Conservation (phyloP, 768 basidiomycete genomes). For the Chalciporus piperatus region DNA sequence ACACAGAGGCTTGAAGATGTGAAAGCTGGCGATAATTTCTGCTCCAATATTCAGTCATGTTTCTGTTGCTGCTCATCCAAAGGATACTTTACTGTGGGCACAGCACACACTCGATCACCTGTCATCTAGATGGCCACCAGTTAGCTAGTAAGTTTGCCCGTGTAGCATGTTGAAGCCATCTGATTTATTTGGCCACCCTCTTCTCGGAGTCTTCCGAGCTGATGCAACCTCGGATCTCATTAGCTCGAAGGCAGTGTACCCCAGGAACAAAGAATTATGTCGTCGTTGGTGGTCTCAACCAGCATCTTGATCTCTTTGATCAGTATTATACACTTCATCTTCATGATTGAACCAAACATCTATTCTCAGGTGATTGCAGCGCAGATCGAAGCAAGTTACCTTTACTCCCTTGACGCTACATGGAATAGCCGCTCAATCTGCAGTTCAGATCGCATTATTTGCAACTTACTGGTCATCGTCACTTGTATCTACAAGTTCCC, state of each 20-base stretch:
- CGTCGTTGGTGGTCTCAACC: conserved; percentile 8
- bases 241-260: conserved; percentile 4
- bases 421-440: no score
- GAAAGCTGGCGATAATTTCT: conserved; percentile 1
- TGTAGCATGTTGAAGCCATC: neutral
- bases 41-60: conserved; percentile 1
- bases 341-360: conserved; percentile 3
- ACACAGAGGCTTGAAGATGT: neutral
- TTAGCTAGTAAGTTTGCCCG: conserved; percentile 3
- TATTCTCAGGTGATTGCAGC: conserved; percentile 4
- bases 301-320: conserved; percentile 7
- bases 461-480: conserved; percentile 5
- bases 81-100: conserved; percentile 9
- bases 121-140: conserved; percentile 1
- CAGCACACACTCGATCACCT: neutral
- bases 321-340: conserved; percentile 3
- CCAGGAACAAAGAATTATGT: conserved; percentile 3
- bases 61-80: conserved; percentile 1
- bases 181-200: neutral
- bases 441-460: conserved; percentile 4
- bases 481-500: conserved; percentile 3
- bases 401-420: no score
- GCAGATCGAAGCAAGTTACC: neutral
- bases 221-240: conserved; percentile 2
- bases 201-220: no score